A percentile compares a stretch with the other conserved stretches of the same genome.
Conservation (phyloP, 148 eudicot genomes). For the Vaccinium corymbosum region DNA sequence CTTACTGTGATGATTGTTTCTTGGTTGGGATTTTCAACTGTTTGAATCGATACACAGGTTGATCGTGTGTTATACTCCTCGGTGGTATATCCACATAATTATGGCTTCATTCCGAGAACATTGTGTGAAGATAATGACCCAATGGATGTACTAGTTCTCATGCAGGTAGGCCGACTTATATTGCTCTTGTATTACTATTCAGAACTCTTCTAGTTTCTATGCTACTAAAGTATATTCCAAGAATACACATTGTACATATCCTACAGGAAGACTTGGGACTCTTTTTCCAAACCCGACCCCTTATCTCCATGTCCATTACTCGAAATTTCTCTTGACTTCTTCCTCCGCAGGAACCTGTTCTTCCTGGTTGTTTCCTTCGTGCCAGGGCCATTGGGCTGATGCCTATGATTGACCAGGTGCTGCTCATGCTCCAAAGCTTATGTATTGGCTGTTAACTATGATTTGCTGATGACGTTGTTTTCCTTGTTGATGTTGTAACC, state of each 20-base stretch:
- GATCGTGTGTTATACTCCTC: slow-evolving; percentile 88
- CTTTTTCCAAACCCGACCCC: neutral
- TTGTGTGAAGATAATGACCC: slow-evolving; percentile 85
- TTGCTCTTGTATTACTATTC: neutral
- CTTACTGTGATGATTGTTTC: neutral
- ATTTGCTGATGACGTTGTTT: neutral
- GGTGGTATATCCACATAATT: slow-evolving; percentile 95
- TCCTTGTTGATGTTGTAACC: neutral
- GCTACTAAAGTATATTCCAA: neutral
- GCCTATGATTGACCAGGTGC: slow-evolving; percentile 99
- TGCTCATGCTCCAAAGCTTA: neutral
- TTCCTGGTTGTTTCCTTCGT: slow-evolving; percentile 84
- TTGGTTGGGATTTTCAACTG: neutral
- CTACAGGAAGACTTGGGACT: neutral
- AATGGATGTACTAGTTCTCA: slow-evolving; percentile 78
- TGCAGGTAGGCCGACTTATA: slow-evolving; percentile 56
- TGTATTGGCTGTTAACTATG: neutral
- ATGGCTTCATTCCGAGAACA: slow-evolving; percentile 85
- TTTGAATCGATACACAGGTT: slow-evolving; percentile 37
- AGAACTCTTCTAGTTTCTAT: neutral
- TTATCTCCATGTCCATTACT: neutral
- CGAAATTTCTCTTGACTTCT: neutral
- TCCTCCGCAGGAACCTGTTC: slow-evolving; percentile 58
- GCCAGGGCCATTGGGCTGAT: slow-evolving; percentile 80
- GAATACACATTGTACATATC: neutral